Evolutionary conservation across 2,329 filamentous ascomycete genomes (phyloP).

Genomic region (Fusarium sublunatum): DNA sequence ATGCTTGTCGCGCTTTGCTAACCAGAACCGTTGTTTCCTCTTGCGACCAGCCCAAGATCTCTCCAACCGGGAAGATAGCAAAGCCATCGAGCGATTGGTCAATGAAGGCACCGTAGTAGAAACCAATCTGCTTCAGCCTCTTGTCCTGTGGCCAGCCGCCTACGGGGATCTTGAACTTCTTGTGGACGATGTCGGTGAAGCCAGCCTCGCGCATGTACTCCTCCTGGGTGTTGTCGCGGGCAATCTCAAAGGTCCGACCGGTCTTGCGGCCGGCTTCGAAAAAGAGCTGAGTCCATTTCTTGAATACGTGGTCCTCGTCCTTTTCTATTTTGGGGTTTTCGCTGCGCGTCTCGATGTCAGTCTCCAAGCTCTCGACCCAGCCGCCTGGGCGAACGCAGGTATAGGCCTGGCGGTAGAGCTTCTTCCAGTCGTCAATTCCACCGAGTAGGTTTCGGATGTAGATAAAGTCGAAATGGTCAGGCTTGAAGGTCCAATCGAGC

Average conservation of each 20-base stretch:
- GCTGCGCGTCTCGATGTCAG: slow-evolving; percentile 35
- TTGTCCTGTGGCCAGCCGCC: slow-evolving; percentile 35
- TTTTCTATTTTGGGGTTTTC: slow-evolving; percentile 25
- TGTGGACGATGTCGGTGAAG: slow-evolving; percentile 30
- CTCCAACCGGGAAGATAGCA: slow-evolving; percentile 24
- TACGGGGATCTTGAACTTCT: slow-evolving; percentile 25
- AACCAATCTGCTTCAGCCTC: slow-evolving; percentile 33
- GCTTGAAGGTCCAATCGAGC: slow-evolving; percentile 57
- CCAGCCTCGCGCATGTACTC: slow-evolving; percentile 36
- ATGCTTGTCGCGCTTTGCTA: slow-evolving; percentile 24
- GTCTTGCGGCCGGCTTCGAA: slow-evolving; percentile 43
- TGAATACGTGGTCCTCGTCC: slow-evolving; percentile 33
- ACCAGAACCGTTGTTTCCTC: slow-evolving; percentile 27
- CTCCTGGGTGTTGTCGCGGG: slow-evolving; percentile 39
- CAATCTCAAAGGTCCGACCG: slow-evolving; percentile 44
- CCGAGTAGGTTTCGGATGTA: slow-evolving; percentile 68
- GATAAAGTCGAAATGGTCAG: slow-evolving; percentile 65
- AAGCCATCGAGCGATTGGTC: slow-evolving; percentile 30
- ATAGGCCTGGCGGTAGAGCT: slow-evolving; percentile 64
- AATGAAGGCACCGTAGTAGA: slow-evolving; percentile 27
- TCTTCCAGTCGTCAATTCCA: slow-evolving; percentile 66
- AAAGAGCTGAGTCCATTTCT: slow-evolving; percentile 33
- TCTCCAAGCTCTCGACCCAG: slow-evolving; percentile 36
- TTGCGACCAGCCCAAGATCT: slow-evolving; percentile 35
- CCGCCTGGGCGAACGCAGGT: slow-evolving; percentile 57